These are phyloP conservation scores for Blastocystis sp. DNA, from an alignment of 352 stramenopile species.

Conservation along the genomic window DNA sequence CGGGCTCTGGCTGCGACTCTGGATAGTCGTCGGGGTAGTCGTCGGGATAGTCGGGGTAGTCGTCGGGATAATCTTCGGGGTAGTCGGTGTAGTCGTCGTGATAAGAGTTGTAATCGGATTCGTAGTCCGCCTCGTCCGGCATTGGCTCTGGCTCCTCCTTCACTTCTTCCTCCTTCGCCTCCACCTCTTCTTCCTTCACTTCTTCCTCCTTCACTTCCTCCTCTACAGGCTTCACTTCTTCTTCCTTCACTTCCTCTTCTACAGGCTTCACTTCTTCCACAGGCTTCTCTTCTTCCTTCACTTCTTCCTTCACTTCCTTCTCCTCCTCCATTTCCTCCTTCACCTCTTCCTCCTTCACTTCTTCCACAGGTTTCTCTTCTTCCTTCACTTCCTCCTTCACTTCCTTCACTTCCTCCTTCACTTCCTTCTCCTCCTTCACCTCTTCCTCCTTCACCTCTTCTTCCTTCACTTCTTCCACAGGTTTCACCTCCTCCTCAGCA, in stretches of 20 bases:
- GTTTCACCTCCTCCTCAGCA: not conserved
- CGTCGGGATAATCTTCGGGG: not conserved
- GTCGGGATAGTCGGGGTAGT: not conserved
- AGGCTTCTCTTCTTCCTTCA: not conserved
- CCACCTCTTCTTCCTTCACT: conserved; percentile 3
- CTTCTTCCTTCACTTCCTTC: not conserved
- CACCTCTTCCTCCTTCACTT: conserved; percentile 30
- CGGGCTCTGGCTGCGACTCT: not conserved
- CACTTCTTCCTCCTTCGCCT: not conserved
- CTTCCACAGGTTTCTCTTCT: not conserved
- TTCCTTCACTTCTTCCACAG: not conserved
- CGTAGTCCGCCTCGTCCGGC: conserved; percentile 31
- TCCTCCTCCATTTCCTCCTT: not conserved
- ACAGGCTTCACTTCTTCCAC: not conserved
- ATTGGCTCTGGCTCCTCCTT: conserved; percentile 27
- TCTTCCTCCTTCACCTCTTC: conserved; percentile 12
- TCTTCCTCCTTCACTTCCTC: not conserved
- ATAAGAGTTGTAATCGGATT: conserved; percentile 14
- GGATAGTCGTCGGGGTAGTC: conserved; percentile 18
- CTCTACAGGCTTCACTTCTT: not conserved
- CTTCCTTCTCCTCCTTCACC: conserved; percentile 8
- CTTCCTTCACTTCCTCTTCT: not conserved
- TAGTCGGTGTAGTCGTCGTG: not conserved
- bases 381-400: not conserved
- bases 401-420: conserved; percentile 9